Percentiles rank a stretch among this genome's conserved stretches.
Conservation (phyloP, 2,329 filamentous ascomycete genomes). For the Parastagonospora nodorum region DNA sequence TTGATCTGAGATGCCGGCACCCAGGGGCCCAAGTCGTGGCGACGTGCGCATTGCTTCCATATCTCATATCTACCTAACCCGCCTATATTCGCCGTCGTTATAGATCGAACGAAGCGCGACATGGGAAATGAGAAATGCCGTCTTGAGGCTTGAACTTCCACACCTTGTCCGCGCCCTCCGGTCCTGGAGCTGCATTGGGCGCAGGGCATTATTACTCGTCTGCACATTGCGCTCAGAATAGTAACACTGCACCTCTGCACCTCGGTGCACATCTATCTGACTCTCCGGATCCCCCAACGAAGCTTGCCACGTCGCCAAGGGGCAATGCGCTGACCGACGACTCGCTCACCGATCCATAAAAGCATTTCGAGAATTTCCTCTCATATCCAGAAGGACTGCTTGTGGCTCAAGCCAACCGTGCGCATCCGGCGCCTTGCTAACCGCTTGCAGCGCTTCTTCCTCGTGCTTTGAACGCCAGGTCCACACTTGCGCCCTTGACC, state of each 20-base stretch:
- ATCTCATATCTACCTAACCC: too few species aligned
- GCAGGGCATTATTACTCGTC: background rate
- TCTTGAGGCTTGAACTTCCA: slow-evolving; percentile 3
- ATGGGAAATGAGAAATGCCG: slow-evolving; percentile 16
- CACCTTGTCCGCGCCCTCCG: slow-evolving; percentile 1
- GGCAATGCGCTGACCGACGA: slow-evolving; percentile 2
- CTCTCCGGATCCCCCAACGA: background rate
- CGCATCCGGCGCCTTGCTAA: too few species aligned
- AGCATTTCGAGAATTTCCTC: too few species aligned
- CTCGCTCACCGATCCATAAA: background rate
- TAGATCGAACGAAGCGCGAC: background rate
- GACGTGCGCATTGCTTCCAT: too few species aligned
- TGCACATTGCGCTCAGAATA: slow-evolving; percentile 8
- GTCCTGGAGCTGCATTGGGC: slow-evolving; percentile 4
- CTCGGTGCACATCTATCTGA: slow-evolving; percentile 6
- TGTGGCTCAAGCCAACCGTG: too few species aligned
- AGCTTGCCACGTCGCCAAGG: background rate
- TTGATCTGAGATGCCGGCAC: too few species aligned
- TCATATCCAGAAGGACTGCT: too few species aligned
- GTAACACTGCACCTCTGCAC: slow-evolving; percentile 11
- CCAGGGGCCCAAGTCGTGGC: too few species aligned
- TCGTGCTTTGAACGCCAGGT: too few species aligned
- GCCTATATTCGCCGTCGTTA: background rate
- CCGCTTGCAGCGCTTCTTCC: too few species aligned
- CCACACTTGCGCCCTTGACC: background rate